phyloP scores from a whole-genome alignment of 2,329 filamentous ascomycete species.

The Bimuria novae-zelandiae region DNA sequence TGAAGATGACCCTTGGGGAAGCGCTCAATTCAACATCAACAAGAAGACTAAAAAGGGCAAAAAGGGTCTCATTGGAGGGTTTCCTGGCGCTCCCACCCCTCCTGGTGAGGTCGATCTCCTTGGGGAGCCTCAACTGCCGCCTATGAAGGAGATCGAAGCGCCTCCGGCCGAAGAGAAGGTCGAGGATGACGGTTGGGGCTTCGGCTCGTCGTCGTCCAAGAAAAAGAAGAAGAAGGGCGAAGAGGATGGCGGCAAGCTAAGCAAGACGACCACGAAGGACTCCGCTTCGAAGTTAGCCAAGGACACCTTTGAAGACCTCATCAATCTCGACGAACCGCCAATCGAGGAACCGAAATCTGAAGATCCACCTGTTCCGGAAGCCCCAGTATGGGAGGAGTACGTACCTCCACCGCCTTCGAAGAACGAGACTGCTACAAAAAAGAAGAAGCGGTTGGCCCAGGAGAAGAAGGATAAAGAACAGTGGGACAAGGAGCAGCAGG shows the following conservation, averaged over 20 bases:
- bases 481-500: conserved; percentile 37
- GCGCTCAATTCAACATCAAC: conserved; percentile 46
- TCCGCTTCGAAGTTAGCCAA: conserved; percentile 39
- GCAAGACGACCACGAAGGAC: conserved; percentile 33
- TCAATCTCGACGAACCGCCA: conserved; percentile 36
- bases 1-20: conserved; percentile 46
- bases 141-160: conserved; percentile 59
- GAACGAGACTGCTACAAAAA: conserved; percentile 20
- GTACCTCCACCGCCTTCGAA: conserved; percentile 24
- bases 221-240: conserved; percentile 43
- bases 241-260: conserved; percentile 34
- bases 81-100: conserved; percentile 54
- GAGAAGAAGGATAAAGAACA: conserved; percentile 47
- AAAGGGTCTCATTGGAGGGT: conserved; percentile 56
- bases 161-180: conserved; percentile 48
- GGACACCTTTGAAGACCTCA: conserved; percentile 39
- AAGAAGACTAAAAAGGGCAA: conserved; percentile 62
- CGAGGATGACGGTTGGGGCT: conserved; percentile 42
- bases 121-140: conserved; percentile 40
- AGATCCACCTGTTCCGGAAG: conserved; percentile 31
- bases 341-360: conserved; percentile 29
- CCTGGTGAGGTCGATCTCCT: conserved; percentile 52
- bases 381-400: conserved; percentile 31
- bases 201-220: conserved; percentile 22
- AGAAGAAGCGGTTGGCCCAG: conserved; percentile 31